A percentile compares a stretch with the other conserved stretches of the same genome.
phyloP scores from a whole-genome alignment of 2,329 filamentous ascomycete species.

The Cercospora brassicicola region DNA sequence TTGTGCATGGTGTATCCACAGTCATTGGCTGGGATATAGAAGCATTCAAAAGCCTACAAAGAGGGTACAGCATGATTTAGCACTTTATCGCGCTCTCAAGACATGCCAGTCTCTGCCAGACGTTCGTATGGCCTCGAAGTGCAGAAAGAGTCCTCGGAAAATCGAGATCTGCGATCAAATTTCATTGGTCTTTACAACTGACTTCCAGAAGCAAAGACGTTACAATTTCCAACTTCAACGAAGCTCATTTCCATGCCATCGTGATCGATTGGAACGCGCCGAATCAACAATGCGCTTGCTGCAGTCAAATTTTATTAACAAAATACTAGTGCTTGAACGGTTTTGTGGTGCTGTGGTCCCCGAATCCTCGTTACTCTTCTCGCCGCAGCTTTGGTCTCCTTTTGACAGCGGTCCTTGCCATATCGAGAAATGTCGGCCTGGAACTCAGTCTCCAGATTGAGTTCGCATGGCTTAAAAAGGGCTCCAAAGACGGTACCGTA shows the following conservation, averaged over 20 bases:
- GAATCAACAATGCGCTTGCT: background rate
- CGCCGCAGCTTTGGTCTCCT: too few species aligned
- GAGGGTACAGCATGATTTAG: background rate
- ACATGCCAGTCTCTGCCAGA: too few species aligned
- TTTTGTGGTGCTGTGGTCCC: background rate
- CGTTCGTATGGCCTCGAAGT: too few species aligned
- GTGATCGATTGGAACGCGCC: background rate
- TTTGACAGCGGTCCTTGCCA: background rate
- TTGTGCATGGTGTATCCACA: background rate
- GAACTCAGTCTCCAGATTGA: background rate
- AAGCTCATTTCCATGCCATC: background rate
- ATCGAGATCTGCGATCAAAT: too few species aligned
- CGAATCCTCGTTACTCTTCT: too few species aligned
- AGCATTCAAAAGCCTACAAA: background rate
- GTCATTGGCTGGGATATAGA: background rate
- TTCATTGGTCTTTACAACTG: too few species aligned
- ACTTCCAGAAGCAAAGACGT: too few species aligned
- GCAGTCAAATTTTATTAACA: background rate
- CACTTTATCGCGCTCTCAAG: too few species aligned
- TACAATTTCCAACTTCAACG: too few species aligned
- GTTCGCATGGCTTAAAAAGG: background rate
- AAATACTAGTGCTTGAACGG: background rate
- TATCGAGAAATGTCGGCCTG: background rate
- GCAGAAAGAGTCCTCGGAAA: too few species aligned
- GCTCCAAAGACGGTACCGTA: background rate